Evolutionary conservation across 1,284 basidiomycete species (phyloP).

Genomic region (Ustilago lituana): DNA sequence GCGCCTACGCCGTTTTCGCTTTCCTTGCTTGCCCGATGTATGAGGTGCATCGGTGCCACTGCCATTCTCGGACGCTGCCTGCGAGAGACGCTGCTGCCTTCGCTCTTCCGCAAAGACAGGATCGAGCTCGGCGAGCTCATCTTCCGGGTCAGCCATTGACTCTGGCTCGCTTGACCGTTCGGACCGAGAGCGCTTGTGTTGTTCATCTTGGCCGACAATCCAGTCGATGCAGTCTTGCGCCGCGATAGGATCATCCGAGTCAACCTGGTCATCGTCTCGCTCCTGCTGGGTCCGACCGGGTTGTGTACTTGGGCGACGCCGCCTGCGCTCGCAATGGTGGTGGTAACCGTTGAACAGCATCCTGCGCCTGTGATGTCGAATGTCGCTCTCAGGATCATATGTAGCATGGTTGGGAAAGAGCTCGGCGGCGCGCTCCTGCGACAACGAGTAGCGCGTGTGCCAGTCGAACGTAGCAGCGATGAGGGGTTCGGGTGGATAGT

Average conservation of each 20-base stretch:
- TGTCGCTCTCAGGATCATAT: conserved; percentile 35
- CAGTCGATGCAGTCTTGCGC: conserved; percentile 37
- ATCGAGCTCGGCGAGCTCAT: conserved; percentile 42
- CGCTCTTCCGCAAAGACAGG: conserved; percentile 44
- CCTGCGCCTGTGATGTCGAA: conserved; percentile 32
- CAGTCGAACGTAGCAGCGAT: conserved; percentile 50
- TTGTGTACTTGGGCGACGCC: not conserved
- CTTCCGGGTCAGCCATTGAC: conserved; percentile 31
- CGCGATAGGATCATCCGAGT: conserved; percentile 29
- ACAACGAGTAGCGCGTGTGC: conserved; percentile 37
- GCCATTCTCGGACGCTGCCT: not conserved
- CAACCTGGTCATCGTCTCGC: conserved; percentile 7
- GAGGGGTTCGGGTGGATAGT: conserved; percentile 45
- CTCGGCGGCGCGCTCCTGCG: conserved; percentile 34
- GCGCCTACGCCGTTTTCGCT: conserved; percentile 8
- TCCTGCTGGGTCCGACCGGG: not conserved
- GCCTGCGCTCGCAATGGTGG: conserved; percentile 20
- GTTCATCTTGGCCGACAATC: conserved; percentile 32
- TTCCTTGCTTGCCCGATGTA: not conserved
- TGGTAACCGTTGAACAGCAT: conserved; percentile 36
- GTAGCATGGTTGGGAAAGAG: conserved; percentile 32
- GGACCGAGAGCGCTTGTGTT: conserved; percentile 7
- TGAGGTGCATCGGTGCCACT: not conserved
- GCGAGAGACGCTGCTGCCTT: conserved; percentile 19
- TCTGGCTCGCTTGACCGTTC: conserved; percentile 34